Conservation (phyloP, 345 rosid genomes). For the Fremontodendron californicum region DNA sequence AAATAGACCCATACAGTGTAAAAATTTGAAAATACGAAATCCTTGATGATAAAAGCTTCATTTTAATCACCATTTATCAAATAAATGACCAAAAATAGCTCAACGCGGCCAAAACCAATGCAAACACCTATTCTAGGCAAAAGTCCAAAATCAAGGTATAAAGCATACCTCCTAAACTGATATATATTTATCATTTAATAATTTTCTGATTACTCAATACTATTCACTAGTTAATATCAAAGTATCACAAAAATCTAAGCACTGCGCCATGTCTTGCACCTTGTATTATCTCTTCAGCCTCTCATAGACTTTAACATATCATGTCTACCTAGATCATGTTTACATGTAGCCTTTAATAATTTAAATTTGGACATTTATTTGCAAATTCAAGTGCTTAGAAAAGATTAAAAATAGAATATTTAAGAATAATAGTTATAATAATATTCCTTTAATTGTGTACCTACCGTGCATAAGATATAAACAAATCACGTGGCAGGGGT, state of each 20-base stretch:
- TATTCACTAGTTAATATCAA: neutral
- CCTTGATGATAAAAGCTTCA: neutral
- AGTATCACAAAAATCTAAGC: neutral
- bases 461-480: slow-evolving; percentile 72
- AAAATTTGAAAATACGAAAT: neutral
- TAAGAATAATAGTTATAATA: neutral
- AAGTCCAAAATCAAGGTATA: neutral
- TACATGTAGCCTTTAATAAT: neutral
- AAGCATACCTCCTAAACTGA: neutral
- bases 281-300: neutral
- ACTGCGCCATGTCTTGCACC: neutral
- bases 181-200: neutral
- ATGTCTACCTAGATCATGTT: neutral
- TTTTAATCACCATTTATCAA: neutral
- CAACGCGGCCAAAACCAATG: neutral
- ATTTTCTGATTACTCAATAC: neutral
- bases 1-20: neutral
- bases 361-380: neutral
- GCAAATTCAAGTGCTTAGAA: neutral
- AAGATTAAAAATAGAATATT: slow-evolving; percentile 2
- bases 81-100: neutral
- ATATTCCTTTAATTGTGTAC: slow-evolving; percentile 7
- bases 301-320: neutral
- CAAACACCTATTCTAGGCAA: neutral
- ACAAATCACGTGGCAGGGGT: slow-evolving; percentile 80